These are phyloP conservation scores for Cyclotella distinguenda DNA, from an alignment of 108 stramenopile genomes.

Conservation along the genomic window DNA sequence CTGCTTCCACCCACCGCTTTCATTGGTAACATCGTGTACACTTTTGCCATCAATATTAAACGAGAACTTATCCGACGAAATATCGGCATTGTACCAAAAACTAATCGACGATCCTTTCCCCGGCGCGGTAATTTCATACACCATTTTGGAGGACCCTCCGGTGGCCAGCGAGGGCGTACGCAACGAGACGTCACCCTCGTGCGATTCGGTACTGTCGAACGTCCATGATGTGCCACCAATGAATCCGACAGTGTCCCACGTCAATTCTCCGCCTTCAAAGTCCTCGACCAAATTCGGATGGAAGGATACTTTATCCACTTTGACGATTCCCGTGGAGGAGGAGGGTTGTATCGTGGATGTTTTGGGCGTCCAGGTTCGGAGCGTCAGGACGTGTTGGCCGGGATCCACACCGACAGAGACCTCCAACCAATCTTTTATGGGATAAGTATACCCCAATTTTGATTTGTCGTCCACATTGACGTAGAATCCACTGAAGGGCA, in stretches of 20 bases:
- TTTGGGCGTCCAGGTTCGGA: slow-evolving; percentile 18
- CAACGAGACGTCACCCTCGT: slow-evolving; percentile 7
- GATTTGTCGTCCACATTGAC: slow-evolving; percentile 20
- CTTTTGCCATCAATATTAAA: slow-evolving; percentile 19
- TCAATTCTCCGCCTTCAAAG: slow-evolving; percentile 16
- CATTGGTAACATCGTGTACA: not conserved
- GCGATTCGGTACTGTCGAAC: slow-evolving; percentile 7
- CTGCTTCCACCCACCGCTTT: slow-evolving; percentile 1
- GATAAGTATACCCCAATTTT: slow-evolving; percentile 27
- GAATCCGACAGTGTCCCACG: not conserved
- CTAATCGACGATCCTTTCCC: slow-evolving; percentile 4
- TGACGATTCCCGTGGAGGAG: slow-evolving; percentile 6
- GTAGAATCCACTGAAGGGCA: slow-evolving; percentile 37
- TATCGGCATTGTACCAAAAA: slow-evolving; percentile 13
- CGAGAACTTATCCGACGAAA: not conserved
- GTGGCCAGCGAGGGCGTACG: slow-evolving; percentile 6
- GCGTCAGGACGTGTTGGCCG: slow-evolving; percentile 25
- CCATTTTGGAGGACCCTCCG: slow-evolving; percentile 12
- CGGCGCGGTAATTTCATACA: slow-evolving; percentile 6
- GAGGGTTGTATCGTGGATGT: not conserved
- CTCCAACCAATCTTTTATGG: not conserved
- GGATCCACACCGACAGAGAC: slow-evolving; percentile 3
- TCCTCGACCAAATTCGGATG: slow-evolving; percentile 11
- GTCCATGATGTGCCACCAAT: slow-evolving; percentile 3
- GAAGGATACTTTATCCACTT: slow-evolving; percentile 18